Percentiles rank a stretch among this genome's conserved stretches.
These are phyloP conservation scores for Mariannaea sp. DNA, from an alignment of 2,329 filamentous ascomycete genomes.

Conservation along the genomic window DNA sequence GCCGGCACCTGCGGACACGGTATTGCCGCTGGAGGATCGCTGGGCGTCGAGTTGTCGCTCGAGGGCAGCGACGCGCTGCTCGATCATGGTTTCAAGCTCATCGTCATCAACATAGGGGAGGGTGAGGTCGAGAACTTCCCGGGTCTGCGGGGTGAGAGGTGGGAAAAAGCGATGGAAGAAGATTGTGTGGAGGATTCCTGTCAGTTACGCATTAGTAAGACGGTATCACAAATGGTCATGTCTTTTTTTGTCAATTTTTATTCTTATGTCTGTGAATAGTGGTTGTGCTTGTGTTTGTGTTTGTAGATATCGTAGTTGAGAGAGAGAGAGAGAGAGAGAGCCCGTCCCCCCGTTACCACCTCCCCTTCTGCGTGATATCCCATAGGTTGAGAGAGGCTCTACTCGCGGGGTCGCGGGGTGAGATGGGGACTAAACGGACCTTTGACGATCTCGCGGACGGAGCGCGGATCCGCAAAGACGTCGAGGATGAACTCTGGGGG, in stretches of 20 bases:
- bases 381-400: slow-evolving; percentile 7
- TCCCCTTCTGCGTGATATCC: background rate
- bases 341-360: too few relatives aligned
- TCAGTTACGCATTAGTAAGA: background rate
- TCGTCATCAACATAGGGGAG: slow-evolving; percentile 88
- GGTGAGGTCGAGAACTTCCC: slow-evolving; percentile 88
- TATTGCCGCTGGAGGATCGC: slow-evolving; percentile 45
- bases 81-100: slow-evolving; percentile 91
- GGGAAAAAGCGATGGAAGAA: slow-evolving; percentile 99
- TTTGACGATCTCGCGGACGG: slow-evolving; percentile 91
- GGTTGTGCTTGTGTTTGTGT: too few relatives aligned
- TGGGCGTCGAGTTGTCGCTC: slow-evolving; percentile 75
- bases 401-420: slow-evolving; percentile 4
- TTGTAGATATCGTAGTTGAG: background rate
- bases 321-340: too few relatives aligned
- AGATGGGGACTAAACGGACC: slow-evolving; percentile 56
- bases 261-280: too few relatives aligned
- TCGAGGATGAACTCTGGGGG: slow-evolving; percentile 92
- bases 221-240: background rate
- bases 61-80: slow-evolving; percentile 79
- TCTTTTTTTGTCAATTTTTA: too few relatives aligned
- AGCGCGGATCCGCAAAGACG: slow-evolving; percentile 87
- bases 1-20: slow-evolving; percentile 24
- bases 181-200: slow-evolving; percentile 92
- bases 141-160: slow-evolving; percentile 77